phyloP scores from a whole-genome alignment of 345 rosid genomes.

The Syzygium aqueum region DNA sequence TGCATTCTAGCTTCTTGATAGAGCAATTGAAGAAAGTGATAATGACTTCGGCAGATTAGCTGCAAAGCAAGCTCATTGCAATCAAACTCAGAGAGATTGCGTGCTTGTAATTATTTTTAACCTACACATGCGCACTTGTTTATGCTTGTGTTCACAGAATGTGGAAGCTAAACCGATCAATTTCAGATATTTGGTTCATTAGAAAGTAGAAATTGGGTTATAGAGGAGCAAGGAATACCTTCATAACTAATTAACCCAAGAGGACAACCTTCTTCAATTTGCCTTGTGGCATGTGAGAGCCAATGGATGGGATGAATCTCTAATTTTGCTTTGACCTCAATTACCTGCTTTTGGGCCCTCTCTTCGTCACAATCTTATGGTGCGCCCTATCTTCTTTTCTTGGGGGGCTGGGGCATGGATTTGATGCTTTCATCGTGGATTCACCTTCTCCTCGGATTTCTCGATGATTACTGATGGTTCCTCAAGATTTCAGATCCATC shows the following conservation, averaged over 20 bases:
- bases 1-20: not conserved
- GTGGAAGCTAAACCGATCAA: not conserved
- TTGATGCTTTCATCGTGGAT: not conserved
- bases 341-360: not conserved
- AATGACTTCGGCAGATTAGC: not conserved
- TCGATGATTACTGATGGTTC: not conserved
- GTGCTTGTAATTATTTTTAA: not conserved
- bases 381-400: not conserved
- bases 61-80: not conserved
- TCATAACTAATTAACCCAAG: not conserved
- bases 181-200: not conserved
- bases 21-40: not conserved
- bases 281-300: not conserved
- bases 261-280: not conserved
- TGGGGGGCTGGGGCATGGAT: not conserved
- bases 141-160: not conserved
- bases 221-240: not conserved
- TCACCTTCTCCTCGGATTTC: not conserved
- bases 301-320: not conserved
- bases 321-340: not conserved
- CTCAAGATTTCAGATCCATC: not conserved
- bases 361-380: not conserved
- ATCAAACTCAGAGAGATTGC: not conserved
- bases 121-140: not conserved
- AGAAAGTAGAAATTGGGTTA: not conserved